These are phyloP conservation scores for Eucalyptus albens DNA, from an alignment of 345 rosid species.

Conservation along the genomic window DNA sequence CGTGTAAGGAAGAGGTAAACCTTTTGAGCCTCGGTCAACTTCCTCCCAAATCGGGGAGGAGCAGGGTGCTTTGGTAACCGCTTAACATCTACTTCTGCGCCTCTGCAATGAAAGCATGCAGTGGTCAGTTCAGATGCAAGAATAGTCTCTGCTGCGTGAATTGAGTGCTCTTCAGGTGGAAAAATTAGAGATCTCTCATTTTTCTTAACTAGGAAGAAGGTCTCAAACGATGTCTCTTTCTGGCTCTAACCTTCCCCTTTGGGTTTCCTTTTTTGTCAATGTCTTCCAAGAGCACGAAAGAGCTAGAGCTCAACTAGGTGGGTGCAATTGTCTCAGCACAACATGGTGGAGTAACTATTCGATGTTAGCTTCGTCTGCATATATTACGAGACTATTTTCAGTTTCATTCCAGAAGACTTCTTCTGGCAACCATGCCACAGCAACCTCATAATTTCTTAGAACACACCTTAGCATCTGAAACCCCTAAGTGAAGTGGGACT, in stretches of 20 bases:
- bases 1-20: neutral
- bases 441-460: neutral
- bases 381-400: neutral
- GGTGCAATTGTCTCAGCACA: neutral
- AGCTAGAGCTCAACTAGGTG: neutral
- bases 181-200: neutral
- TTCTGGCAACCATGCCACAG: neutral
- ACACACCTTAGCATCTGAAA: neutral
- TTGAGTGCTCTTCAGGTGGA: neutral
- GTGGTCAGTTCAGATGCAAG: neutral
- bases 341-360: neutral
- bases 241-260: neutral
- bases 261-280: neutral
- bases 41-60: constrained; percentile 94
- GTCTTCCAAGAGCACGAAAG: neutral
- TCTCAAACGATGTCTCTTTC: neutral
- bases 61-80: constrained; percentile 82
- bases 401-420: neutral
- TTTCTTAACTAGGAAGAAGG: neutral
- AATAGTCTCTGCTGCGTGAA: neutral
- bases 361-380: neutral
- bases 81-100: constrained; percentile 82
- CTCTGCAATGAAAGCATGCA: constrained; percentile 25
- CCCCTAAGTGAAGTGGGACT: neutral
- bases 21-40: constrained; percentile 88